Conservation (phyloP, 2,329 filamentous ascomycete genomes). For the Xylariomycetidae sp. region DNA sequence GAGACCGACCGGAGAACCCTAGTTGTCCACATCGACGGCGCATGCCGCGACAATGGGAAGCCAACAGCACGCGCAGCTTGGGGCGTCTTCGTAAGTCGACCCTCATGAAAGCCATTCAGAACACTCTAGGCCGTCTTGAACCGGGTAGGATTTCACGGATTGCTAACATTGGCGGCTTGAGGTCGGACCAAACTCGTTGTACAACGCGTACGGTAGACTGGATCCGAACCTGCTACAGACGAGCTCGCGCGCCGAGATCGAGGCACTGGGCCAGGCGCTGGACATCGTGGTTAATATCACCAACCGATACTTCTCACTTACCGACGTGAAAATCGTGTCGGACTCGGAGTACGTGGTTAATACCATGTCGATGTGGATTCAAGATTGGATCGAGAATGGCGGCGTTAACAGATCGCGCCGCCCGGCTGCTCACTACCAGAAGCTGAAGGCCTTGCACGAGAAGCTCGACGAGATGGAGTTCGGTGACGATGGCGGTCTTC, state of each 20-base stretch:
- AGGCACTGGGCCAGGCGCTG: constrained; percentile 12
- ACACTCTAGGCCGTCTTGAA: no score
- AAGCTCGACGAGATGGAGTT: constrained; percentile 10
- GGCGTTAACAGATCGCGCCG: constrained; percentile 2
- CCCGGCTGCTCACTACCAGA: constrained; percentile 6
- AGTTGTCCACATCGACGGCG: constrained; percentile 19
- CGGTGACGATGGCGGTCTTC: constrained; percentile 8
- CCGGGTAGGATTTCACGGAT: no score
- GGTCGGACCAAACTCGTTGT: constrained; percentile 17
- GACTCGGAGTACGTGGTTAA: constrained; percentile 13
- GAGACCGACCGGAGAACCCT: constrained; percentile 4
- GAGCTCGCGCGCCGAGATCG: constrained; percentile 13
- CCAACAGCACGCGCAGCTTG: constrained; percentile 15
- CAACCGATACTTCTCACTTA: constrained; percentile 1
- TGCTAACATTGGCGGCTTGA: no score
- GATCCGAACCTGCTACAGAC: constrained; percentile 8
- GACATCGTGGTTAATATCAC: constrained; percentile 4
- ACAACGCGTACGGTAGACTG: constrained; percentile 11
- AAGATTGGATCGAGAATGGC: constrained; percentile 11
- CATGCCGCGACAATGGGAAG: constrained; percentile 17
- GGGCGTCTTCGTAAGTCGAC: no score
- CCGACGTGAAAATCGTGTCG: constrained; percentile 6
- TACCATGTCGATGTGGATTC: constrained; percentile 12
- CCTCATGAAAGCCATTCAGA: no score
- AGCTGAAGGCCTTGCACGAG: constrained; percentile 7